Evolutionary conservation across 2,329 filamentous ascomycete species (phyloP), one percentile per base, ranked within the genome.

Genomic region (Zymoseptoria tritici): DNA sequence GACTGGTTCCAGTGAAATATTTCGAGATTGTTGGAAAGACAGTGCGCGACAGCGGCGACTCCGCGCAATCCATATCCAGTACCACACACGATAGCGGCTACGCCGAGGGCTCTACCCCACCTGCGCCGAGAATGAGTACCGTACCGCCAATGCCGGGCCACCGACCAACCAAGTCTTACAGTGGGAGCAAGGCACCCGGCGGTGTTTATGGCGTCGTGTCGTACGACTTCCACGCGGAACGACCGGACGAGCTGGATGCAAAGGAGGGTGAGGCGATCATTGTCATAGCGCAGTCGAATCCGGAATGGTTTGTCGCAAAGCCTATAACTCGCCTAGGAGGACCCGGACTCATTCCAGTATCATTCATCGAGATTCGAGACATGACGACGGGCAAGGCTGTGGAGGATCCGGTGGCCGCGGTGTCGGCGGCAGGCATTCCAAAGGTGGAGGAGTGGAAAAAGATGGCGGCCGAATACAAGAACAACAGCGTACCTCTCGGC

Each of bases 371-470:
- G 76, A 93, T 99, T 67, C 84, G 91, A 73, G 94, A 97, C 74
- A 96, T 97, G 88, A 85, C 86, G 4, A 91, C 90, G 0, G 91
- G 93, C 55, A 85, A 89, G 66, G 83, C 92, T 0, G 91, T 97
- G 1, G 75, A 83, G 19, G 91, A 97, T 73, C 85, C 93, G 0
- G 81, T 89, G 24, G 92, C 92, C 29, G 93, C 94, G 1, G 90
- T 99, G 58, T 85, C 85, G 68, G 86, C 87, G 67, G 94, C 94
- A 1, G 92, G 93, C 20, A 92, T 99, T 7, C 94, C 94, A 11
- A 88, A 87, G 70, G 94, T 99, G 3, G 94, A 99, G 72, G 94
- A 99, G 70, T 99, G 94, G 94, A 99, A 99, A 80, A 96, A 95
- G 78, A 97, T 97, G 91, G 92, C 94, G 0, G 93, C 93, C 58